Percentiles rank a stretch among this genome's conserved stretches.
Conservation (phyloP, 345 rosid genomes). For the Populus nigra region DNA sequence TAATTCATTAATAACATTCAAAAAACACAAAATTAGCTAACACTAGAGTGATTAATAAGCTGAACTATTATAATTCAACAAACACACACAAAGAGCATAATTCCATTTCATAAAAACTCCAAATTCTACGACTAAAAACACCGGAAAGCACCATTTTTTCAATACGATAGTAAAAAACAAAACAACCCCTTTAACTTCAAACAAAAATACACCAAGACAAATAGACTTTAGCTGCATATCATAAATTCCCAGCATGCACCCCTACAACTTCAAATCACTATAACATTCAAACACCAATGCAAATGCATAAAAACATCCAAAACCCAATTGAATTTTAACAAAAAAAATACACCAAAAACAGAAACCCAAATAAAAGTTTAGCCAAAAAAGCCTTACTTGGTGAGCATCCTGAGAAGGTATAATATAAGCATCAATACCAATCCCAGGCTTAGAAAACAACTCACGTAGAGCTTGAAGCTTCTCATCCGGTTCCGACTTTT, state of each 20-base stretch:
- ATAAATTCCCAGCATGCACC: neutral
- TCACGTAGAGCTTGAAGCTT: constrained; percentile 69
- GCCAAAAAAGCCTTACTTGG: constrained; percentile 24
- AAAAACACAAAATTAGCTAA: no score
- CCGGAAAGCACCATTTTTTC: no score
- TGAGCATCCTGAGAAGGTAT: constrained; percentile 97
- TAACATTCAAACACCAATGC: neutral
- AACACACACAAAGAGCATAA: no score
- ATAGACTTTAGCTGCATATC: neutral
- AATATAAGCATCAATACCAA: constrained; percentile 89
- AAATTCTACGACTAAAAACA: no score
- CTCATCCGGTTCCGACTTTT: constrained; percentile 48
- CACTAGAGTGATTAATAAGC: no score
- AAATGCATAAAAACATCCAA: neutral
- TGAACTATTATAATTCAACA: no score
- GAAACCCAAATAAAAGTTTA: neutral
- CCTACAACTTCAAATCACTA: neutral
- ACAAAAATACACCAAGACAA: no score
- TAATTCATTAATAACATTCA: no score
- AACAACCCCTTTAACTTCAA: no score
- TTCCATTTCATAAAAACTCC: no score
- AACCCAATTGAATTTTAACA: neutral
- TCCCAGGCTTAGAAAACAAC: constrained; percentile 60
- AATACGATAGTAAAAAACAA: no score
- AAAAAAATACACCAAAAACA: neutral